phyloP scores from a whole-genome alignment of 495 filamentous ascomycete genomes.

The Tuber indicum region DNA sequence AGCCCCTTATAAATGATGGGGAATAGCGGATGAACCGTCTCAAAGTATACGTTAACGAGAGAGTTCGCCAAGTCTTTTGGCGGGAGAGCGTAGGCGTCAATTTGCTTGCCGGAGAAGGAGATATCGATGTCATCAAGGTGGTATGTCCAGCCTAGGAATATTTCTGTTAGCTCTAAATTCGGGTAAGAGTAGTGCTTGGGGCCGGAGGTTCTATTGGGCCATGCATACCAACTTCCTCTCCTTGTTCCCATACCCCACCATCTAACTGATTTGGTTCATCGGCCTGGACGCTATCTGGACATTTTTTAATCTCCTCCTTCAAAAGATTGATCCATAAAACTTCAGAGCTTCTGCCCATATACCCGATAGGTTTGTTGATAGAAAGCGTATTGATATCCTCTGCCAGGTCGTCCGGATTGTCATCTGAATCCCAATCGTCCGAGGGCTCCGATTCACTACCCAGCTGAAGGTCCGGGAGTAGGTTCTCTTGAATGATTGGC shows the following conservation, averaged over 20 bases:
- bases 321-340: conserved; percentile 16
- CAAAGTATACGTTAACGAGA: conserved; percentile 51
- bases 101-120: conserved; percentile 13
- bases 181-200: background rate
- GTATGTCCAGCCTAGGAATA: conserved; percentile 15
- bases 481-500: background rate
- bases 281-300: background rate
- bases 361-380: conserved; percentile 24
- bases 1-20: conserved; percentile 51
- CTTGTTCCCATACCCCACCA: background rate
- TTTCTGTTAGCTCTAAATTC: background rate
- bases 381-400: conserved; percentile 23
- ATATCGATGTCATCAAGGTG: conserved; percentile 25
- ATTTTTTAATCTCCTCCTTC: conserved; percentile 12
- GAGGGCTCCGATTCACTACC: conserved; percentile 18
- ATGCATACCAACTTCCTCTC: background rate
- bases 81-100: conserved; percentile 44
- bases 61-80: conserved; percentile 47
- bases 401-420: conserved; percentile 9
- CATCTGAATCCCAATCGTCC: conserved; percentile 9
- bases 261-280: background rate
- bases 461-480: conserved; percentile 3
- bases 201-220: conserved; percentile 15
- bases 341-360: conserved; percentile 17
- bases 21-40: conserved; percentile 50